Percentiles rank a stretch among this genome's conserved stretches.
Evolutionary conservation across 78 protist genomes (phyloP).

Genomic region (Dictyostelium intermedium): DNA sequence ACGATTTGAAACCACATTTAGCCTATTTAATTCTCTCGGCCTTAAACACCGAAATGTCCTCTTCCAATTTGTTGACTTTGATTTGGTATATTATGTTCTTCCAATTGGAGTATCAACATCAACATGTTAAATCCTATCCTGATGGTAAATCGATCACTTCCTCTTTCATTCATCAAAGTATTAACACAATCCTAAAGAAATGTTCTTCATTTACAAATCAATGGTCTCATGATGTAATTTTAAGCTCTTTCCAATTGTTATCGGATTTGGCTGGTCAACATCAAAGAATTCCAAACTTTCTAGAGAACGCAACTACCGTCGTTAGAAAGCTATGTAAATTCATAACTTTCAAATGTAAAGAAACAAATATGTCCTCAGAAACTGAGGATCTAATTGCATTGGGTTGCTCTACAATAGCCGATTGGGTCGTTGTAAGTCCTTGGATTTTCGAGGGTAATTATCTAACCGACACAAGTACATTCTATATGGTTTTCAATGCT

Average conservation of each 20-base stretch:
- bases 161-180: constrained; percentile 18
- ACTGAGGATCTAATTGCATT: constrained; percentile 30
- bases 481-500: constrained; percentile 65
- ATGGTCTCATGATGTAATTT: constrained; percentile 60
- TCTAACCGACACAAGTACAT: constrained; percentile 40
- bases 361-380: constrained; percentile 10
- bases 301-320: constrained; percentile 17
- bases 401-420: constrained; percentile 4
- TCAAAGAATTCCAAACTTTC: constrained; percentile 31
- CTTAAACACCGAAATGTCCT: constrained; percentile 43
- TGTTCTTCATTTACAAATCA: constrained; percentile 49
- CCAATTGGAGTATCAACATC: constrained; percentile 63
- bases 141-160: constrained; percentile 40
- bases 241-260: constrained; percentile 27
- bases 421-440: constrained; percentile 61
- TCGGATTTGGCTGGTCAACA: constrained; percentile 5
- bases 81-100: constrained; percentile 52
- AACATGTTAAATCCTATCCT: neutral
- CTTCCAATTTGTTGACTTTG: constrained; percentile 16
- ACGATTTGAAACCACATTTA: constrained; percentile 36
- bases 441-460: constrained; percentile 71
- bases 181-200: constrained; percentile 50
- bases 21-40: constrained; percentile 37
- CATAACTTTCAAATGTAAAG: constrained; percentile 46
- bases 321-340: constrained; percentile 60